Percentiles rank a stretch among this genome's conserved stretches.
phyloP scores from a whole-genome alignment of 768 basidiomycete species.

The Asterophora parasitica region DNA sequence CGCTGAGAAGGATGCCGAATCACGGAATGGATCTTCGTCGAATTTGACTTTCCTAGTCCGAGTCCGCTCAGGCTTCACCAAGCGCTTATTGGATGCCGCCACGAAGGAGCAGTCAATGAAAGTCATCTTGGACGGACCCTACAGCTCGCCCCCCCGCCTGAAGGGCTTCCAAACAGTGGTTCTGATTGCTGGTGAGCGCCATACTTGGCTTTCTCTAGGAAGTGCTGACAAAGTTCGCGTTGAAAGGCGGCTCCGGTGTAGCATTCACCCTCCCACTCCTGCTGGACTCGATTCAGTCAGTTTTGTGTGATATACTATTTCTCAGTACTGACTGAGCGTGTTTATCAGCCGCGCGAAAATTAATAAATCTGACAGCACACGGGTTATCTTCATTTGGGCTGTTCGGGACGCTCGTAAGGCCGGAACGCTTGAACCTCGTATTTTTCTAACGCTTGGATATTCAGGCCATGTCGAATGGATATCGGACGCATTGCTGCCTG shows the following conservation, averaged over 20 bases:
- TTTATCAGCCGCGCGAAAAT: conserved; percentile 3
- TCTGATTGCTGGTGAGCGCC: conserved; percentile 37
- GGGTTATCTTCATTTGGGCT: conserved; percentile 36
- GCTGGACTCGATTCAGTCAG: conserved; percentile 38
- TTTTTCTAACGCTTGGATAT: background rate
- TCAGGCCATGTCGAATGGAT: conserved; percentile 28
- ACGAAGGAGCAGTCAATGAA: conserved; percentile 25
- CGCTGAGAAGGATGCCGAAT: background rate
- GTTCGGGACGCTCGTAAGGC: conserved; percentile 32
- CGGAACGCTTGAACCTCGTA: background rate
- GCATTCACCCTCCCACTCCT: conserved; percentile 43
- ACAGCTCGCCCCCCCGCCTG: conserved; percentile 40
- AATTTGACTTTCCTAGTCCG: conserved; percentile 51
- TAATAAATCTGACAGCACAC: background rate
- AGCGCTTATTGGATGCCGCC: conserved; percentile 34
- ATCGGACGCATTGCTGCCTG: conserved; percentile 19
- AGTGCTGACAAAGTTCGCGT: background rate
- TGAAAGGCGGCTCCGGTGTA: conserved; percentile 42
- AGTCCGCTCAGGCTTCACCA: conserved; percentile 57
- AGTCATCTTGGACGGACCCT: conserved; percentile 58
- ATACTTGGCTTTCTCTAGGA: background rate
- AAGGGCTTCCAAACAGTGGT: conserved; percentile 39
- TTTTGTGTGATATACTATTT: background rate
- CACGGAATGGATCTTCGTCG: background rate
- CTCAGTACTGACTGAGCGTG: background rate